Evolutionary conservation across 257 asterid species (phyloP), one percentile per base, ranked within the genome.

Genomic region (Nicotiana otophora): DNA sequence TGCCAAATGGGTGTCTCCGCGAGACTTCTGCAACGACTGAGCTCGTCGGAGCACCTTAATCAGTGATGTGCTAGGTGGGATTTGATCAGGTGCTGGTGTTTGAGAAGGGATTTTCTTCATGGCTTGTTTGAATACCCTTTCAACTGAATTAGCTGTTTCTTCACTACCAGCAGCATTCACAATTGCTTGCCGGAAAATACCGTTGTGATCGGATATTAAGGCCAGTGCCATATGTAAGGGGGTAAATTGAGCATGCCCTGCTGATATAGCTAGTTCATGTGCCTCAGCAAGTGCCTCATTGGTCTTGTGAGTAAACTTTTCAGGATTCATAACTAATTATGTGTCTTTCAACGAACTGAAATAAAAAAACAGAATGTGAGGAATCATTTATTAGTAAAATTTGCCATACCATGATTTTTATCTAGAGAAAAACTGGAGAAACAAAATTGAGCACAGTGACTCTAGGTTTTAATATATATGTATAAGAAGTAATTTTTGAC

Each of bases 191-290:
- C 92, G 80, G 84, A 91, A 90, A 67, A 92, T 87, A 30, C 96
- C 97, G 7, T 88, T 80, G 0, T 84, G 85, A 19, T 92, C 93
- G 1, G 92, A 68, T 2, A 91, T 85, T 51, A 92, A 80, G 26
- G 91, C 89, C 0, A 90, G 87, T 0, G 94, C 96, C 7, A 90
- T 86, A 82, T 92, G 94, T 0, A 92, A 88, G 19, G 97, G 94
- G 6, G 97, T 92, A 77, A 92, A 87, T 42, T 92, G 95, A 20
- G 92, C 97, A 80, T 92, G 95, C 8, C 94, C 94, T 7, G 90
- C 81, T 33, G 80, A 87, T 88, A 85, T 81, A 0, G 97, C 95
- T n/a, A 89, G 88, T 77, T 87, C 93, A 63, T 93, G 94, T 51
- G 97, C 93, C 15, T 84, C 89, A 16, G 92, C 93, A 11, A 93